A percentile compares a stretch with the other conserved stretches of the same genome.
phyloP scores from a whole-genome alignment of 192 early-diverging fungal species.

The Podila minutissima region DNA sequence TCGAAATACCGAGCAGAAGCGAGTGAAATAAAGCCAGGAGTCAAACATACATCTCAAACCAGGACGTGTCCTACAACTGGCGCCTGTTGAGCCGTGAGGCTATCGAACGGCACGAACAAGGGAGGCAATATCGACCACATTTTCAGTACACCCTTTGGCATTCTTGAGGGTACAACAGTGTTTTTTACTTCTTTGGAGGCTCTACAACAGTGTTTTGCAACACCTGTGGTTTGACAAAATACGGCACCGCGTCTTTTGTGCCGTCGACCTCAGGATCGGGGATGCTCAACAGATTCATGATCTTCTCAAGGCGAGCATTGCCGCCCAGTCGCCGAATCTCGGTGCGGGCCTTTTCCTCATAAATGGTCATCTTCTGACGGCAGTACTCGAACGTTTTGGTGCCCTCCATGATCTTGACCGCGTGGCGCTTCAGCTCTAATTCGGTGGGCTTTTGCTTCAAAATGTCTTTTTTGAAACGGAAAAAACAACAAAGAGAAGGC shows the following conservation, averaged over 20 bases:
- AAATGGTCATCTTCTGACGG: constrained; percentile 61
- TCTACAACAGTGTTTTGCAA: too few species aligned
- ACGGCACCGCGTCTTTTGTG: constrained; percentile 18
- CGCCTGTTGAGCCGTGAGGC: too few species aligned
- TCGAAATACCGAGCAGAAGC: not conserved
- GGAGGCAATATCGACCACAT: too few species aligned
- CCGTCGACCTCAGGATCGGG: constrained; percentile 2
- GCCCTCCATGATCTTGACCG: constrained; percentile 82
- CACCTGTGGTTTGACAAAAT: constrained; percentile 3
- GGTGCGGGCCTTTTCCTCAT: constrained; percentile 70
- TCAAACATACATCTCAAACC: not conserved
- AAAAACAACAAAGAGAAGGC: not conserved
- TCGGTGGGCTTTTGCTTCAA: constrained; percentile 87
- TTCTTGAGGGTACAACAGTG: too few species aligned
- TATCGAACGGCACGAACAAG: too few species aligned
- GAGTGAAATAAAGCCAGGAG: not conserved
- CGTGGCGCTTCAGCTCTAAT: constrained; percentile 87
- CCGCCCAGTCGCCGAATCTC: constrained; percentile 83
- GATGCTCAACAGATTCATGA: constrained; percentile 65
- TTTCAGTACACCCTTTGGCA: too few species aligned
- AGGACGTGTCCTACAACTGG: not conserved
- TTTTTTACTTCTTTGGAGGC: too few species aligned
- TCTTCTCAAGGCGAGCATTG: constrained; percentile 73
- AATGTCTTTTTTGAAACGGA: constrained; percentile 65
- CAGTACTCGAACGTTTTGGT: constrained; percentile 87